phyloP scores from a whole-genome alignment of 2,329 filamentous ascomycete genomes.

The Pestalotiopsis sp. region DNA sequence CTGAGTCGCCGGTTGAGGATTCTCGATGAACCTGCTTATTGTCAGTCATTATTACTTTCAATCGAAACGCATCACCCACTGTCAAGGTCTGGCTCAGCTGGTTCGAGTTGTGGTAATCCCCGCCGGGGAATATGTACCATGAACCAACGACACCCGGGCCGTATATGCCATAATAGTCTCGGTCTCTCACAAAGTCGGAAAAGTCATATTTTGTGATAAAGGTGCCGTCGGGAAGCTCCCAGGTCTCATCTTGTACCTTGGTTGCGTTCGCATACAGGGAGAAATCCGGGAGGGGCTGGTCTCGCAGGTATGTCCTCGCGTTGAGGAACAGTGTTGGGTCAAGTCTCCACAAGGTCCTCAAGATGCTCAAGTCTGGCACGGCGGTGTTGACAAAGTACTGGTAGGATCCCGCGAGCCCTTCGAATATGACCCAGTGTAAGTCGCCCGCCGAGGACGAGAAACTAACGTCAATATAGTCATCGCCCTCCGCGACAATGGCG shows the following conservation, averaged over 20 bases:
- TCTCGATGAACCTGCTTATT: constrained; percentile 45
- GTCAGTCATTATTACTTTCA: neutral
- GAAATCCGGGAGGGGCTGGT: constrained; percentile 45
- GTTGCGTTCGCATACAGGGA: constrained; percentile 43
- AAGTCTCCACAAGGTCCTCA: constrained; percentile 51
- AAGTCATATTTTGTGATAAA: constrained; percentile 57
- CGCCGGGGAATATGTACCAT: constrained; percentile 53
- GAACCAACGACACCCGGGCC: constrained; percentile 47
- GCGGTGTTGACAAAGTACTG: constrained; percentile 56
- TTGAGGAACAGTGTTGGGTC: constrained; percentile 49
- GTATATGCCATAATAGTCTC: constrained; percentile 51
- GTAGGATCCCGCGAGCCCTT: constrained; percentile 50
- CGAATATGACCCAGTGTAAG: constrained; percentile 54
- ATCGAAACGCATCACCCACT: constrained; percentile 19
- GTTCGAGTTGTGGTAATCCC: constrained; percentile 54
- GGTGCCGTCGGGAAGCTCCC: constrained; percentile 46
- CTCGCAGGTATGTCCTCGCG: constrained; percentile 46
- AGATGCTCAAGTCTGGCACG: constrained; percentile 49
- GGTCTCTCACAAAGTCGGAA: constrained; percentile 32
- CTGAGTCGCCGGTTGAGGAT: constrained; percentile 49
- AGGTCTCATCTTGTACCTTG: constrained; percentile 58
- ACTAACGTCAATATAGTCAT: constrained; percentile 48
- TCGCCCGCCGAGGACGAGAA: constrained; percentile 50
- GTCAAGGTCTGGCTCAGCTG: constrained; percentile 55
- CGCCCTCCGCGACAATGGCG: constrained; percentile 35